Evolutionary conservation across 345 rosid genomes (phyloP).

Genomic region (Camelina hispida): DNA sequence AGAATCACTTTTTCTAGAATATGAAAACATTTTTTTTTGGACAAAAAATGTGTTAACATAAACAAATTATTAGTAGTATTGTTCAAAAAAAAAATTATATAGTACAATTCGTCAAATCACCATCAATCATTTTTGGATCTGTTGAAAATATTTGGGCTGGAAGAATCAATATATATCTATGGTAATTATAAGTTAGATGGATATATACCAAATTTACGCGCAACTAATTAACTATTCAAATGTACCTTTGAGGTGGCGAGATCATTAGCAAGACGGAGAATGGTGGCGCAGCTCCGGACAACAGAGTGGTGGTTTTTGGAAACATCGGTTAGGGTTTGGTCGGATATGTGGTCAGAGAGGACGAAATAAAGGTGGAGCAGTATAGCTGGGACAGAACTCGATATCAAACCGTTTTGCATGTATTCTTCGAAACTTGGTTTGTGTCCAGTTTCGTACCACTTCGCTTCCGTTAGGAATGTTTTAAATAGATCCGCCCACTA

Average conservation of each 20-base stretch:
- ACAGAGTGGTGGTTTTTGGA: slow-evolving; percentile 13
- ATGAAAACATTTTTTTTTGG: too few species aligned
- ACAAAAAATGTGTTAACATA: too few species aligned
- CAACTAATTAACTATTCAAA: neutral
- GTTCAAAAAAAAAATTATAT: too few species aligned
- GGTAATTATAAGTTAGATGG: neutral
- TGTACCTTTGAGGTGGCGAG: slow-evolving; percentile 51
- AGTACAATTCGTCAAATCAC: neutral
- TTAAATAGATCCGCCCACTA: slow-evolving; percentile 54
- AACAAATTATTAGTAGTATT: neutral
- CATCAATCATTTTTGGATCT: neutral
- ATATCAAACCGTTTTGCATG: slow-evolving; percentile 49
- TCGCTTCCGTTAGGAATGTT: slow-evolving; percentile 49
- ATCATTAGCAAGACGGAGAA: slow-evolving; percentile 45
- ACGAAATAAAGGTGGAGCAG: slow-evolving; percentile 29
- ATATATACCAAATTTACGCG: neutral
- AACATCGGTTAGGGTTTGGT: slow-evolving; percentile 16
- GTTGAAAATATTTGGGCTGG: neutral
- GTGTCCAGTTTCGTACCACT: slow-evolving; percentile 46
- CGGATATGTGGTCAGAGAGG: slow-evolving; percentile 19
- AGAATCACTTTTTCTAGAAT: neutral
- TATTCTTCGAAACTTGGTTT: slow-evolving; percentile 50
- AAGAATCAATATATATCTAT: neutral
- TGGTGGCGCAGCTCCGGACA: slow-evolving; percentile 35
- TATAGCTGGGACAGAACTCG: slow-evolving; percentile 38